phyloP scores from a whole-genome alignment of 768 basidiomycete genomes.

The Hericium coralloides region DNA sequence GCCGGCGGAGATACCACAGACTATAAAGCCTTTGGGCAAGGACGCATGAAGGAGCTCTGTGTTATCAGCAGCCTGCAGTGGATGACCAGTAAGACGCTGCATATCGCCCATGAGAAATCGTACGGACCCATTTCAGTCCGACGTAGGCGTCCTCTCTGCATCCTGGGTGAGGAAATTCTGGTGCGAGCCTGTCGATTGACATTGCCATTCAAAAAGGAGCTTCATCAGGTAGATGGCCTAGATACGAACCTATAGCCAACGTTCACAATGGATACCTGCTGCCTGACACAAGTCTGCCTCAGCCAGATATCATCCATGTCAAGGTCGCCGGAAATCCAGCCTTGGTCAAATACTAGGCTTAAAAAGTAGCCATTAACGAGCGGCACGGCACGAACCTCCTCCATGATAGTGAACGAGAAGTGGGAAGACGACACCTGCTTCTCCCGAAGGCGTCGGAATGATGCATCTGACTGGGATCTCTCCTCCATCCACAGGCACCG shows the following conservation, averaged over 20 bases:
- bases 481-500: neutral
- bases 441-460: neutral
- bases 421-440: neutral
- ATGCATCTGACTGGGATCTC: neutral
- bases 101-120: neutral
- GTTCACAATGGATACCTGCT: neutral
- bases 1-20: neutral
- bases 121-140: slow-evolving; percentile 1
- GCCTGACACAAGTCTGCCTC: neutral
- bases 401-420: neutral
- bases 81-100: no score
- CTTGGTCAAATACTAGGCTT: no score
- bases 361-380: neutral
- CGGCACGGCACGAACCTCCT: neutral
- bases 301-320: neutral
- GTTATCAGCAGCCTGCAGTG: neutral
- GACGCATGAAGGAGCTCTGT: neutral
- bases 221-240: no score
- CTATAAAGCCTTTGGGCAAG: neutral
- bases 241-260: neutral
- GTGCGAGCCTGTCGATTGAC: neutral
- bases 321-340: neutral
- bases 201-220: no score
- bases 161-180: neutral
- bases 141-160: neutral